Conservation (phyloP, 768 basidiomycete species). For the Boletus vermiculosoides region DNA sequence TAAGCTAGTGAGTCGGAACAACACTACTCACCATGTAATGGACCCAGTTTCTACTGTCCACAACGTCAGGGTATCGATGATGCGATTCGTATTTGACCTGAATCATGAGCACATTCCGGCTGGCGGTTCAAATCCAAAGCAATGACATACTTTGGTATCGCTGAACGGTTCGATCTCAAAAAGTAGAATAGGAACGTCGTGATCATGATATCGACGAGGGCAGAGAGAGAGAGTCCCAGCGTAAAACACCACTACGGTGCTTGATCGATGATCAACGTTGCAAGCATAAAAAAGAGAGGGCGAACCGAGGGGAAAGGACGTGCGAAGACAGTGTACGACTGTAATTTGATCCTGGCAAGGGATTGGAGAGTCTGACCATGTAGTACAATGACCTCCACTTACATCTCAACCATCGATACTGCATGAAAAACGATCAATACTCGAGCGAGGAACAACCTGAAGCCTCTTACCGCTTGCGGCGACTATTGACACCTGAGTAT, state of each 20-base stretch:
- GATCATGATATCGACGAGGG: conserved; percentile 45
- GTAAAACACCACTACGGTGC: conserved; percentile 45
- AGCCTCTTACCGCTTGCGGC: conserved; percentile 20
- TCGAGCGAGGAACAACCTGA: neutral
- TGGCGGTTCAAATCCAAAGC: neutral
- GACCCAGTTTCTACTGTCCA: conserved; percentile 27
- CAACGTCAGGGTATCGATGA: conserved; percentile 20
- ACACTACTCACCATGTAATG: conserved; percentile 17
- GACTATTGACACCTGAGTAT: conserved; percentile 2
- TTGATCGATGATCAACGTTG: neutral
- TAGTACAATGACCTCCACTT: neutral
- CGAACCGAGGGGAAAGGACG: conserved; percentile 13
- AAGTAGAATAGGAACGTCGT: conserved; percentile 43
- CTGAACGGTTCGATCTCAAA: conserved; percentile 38
- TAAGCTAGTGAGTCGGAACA: too few relatives aligned
- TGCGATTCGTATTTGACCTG: conserved; percentile 18
- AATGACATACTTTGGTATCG: conserved; percentile 33
- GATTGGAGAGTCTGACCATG: neutral
- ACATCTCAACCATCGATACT: conserved; percentile 27
- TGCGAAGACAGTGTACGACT: conserved; percentile 8
- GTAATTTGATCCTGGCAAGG: conserved; percentile 13
- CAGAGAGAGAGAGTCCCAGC: conserved; percentile 44
- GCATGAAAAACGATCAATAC: neutral
- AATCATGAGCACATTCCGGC: neutral
- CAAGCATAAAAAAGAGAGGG: neutral